Conservation (phyloP, 208 protist species). For the Entamoeba dispar region DNA sequence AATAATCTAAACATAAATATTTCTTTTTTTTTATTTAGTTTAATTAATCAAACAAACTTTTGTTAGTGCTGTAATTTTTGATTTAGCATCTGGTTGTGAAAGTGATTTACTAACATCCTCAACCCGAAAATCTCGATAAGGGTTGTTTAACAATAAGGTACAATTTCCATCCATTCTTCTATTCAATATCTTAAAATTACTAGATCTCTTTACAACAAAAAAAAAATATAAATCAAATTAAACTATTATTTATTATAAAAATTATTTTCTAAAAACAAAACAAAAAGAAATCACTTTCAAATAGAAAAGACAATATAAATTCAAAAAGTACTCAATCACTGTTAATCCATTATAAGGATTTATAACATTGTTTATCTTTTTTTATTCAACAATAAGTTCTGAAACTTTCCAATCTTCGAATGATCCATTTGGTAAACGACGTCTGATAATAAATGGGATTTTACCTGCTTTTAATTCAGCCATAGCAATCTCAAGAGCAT, state of each 20-base stretch:
- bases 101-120: neutral
- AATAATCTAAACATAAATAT: too few relatives aligned
- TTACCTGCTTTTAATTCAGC: slow-evolving; percentile 78
- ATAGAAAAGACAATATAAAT: neutral
- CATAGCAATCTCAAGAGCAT: slow-evolving; percentile 83
- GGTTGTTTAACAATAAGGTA: neutral
- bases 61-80: neutral
- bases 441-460: slow-evolving; percentile 86
- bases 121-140: neutral
- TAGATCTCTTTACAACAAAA: too few relatives aligned
- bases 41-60: too few relatives aligned
- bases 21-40: too few relatives aligned
- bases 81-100: neutral
- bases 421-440: slow-evolving; percentile 26
- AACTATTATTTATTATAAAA: too few relatives aligned
- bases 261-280: too few relatives aligned
- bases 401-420: slow-evolving; percentile 13
- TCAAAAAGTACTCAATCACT: neutral
- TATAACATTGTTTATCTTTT: neutral
- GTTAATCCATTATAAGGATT: neutral
- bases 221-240: neutral
- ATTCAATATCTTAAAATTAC: too few relatives aligned
- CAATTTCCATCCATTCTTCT: neutral
- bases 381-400: slow-evolving; percentile 12
- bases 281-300: too few relatives aligned